Percentiles rank a stretch among this genome's conserved stretches.
Evolutionary conservation across 257 asterid species (phyloP).

Genomic region (Jacaranda mimosifolia): DNA sequence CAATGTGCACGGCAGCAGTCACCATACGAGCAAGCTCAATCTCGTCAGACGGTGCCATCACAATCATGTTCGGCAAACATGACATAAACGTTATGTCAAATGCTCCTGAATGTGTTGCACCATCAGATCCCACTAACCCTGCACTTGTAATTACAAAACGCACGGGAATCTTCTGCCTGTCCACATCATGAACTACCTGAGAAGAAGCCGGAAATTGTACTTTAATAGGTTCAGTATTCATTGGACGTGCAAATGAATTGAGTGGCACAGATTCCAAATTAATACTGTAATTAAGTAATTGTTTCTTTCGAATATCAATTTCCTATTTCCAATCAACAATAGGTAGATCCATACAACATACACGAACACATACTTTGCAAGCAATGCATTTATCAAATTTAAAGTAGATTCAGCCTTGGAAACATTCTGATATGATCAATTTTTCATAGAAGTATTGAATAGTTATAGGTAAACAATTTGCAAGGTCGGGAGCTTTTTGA

Average conservation of each 20-base stretch:
- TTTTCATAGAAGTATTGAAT: constrained; percentile 7
- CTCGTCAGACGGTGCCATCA: constrained; percentile 95
- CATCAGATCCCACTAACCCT: constrained; percentile 85
- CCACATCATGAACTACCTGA: constrained; percentile 92
- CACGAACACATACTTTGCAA: background rate
- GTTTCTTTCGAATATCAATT: too few relatives aligned
- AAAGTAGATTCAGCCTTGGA: background rate
- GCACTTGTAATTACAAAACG: constrained; percentile 83
- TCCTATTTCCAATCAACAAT: background rate
- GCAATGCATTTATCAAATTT: constrained; percentile 9
- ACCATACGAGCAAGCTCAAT: constrained; percentile 85
- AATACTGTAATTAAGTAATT: too few relatives aligned
- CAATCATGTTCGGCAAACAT: constrained; percentile 94
- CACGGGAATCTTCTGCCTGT: constrained; percentile 84
- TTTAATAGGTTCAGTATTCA: background rate
- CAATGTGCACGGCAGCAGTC: constrained; percentile 66
- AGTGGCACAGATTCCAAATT: too few relatives aligned
- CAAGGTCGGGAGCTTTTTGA: too few relatives aligned
- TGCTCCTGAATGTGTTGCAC: constrained; percentile 79
- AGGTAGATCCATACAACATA: background rate
- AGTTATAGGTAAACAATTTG: background rate
- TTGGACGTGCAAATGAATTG: too few relatives aligned
- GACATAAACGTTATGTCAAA: constrained; percentile 89
- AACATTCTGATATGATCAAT: background rate
- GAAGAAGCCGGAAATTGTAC: constrained; percentile 10